These are phyloP conservation scores for Talaromyces sp. DNA, from an alignment of 2,329 filamentous ascomycete species.

Conservation along the genomic window DNA sequence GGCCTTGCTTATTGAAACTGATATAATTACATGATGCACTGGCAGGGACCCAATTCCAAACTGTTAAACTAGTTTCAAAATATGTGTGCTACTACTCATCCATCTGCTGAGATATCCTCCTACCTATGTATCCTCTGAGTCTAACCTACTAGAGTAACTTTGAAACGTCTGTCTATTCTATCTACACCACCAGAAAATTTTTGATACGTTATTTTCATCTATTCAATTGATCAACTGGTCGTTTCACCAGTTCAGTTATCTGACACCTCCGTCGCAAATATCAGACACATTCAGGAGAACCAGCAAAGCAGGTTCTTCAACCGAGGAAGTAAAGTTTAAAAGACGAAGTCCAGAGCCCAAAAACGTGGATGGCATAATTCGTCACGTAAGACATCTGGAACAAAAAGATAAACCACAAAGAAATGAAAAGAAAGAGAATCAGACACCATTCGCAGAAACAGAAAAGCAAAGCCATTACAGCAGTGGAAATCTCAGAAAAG, in stretches of 20 bases:
- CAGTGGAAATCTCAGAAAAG: slow-evolving; percentile 20
- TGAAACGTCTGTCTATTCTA: no score
- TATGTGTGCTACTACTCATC: no score
- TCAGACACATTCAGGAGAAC: slow-evolving; percentile 4
- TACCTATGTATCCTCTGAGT: no score
- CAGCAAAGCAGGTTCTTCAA: neutral
- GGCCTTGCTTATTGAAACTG: no score
- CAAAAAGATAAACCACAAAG: slow-evolving; percentile 4
- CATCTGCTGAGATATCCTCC: no score
- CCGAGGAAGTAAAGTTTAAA: slow-evolving; percentile 3
- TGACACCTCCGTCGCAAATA: slow-evolving; percentile 4
- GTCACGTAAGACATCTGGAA: slow-evolving; percentile 2
- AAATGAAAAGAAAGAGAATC: neutral
- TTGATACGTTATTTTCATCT: slow-evolving; percentile 11
- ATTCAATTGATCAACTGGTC: slow-evolving; percentile 21
- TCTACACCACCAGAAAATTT: no score
- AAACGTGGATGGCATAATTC: neutral
- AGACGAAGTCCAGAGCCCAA: neutral
- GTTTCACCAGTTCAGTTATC: slow-evolving; percentile 4
- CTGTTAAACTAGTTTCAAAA: no score
- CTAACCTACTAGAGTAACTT: no score
- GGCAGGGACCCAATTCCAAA: no score
- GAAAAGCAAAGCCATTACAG: slow-evolving; percentile 23
- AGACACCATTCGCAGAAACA: slow-evolving; percentile 10
- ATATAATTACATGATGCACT: no score